Base-by-base conservation (phyloP, 2,329 filamentous ascomycete species). In the Talaromyces sp. region DNA sequence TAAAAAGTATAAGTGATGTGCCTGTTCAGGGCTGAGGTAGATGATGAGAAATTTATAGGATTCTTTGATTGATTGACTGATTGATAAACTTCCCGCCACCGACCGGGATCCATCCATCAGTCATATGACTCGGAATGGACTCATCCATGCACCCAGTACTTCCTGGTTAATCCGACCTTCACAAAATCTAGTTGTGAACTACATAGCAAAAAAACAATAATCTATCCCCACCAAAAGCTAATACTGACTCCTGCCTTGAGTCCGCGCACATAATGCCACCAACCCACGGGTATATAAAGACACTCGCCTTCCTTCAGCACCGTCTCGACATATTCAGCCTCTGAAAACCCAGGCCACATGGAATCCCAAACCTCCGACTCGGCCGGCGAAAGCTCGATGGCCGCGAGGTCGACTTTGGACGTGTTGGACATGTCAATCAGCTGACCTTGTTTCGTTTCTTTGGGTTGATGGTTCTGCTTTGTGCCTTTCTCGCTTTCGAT, bases 191-290 rank as follows among this genome's bases (percentile, higher is more conserved):
- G 23, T 12, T 51, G 4, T 28, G 18, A 51, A 51, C 2, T 51
- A 47, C 18, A 28, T 28, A 27, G 18, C 44, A 28, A 14, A 51
- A 51, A 51, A 51, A 7, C 44, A 10, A n/a, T 16, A 16, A 23
- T 33, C 75, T 70, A 84, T 65, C 90, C 89, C 90, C 91, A 99
- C 95, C 95, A 99, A 72, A 97, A 98, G 72, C 92, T 97, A 12
- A 98, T 92, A 67, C 93, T 97, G 70, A 96, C 93, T 71, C 94
- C 96, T 23, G 91, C 86, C 61, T 87, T 92, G 69, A 98, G 73
- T 56, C 92, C 92, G 63, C 90, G 83, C 3, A 98, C 91, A 75
- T 97, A 98, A 79, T 99, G 95, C 95, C 95, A 99, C 94, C 95
- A 99, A 0, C 94, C 95, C 5, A 91, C 83, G 0, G 95, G 95